Evolutionary conservation across 305 asterid species (phyloP).

Genomic region (Fraxinus dipetala): DNA sequence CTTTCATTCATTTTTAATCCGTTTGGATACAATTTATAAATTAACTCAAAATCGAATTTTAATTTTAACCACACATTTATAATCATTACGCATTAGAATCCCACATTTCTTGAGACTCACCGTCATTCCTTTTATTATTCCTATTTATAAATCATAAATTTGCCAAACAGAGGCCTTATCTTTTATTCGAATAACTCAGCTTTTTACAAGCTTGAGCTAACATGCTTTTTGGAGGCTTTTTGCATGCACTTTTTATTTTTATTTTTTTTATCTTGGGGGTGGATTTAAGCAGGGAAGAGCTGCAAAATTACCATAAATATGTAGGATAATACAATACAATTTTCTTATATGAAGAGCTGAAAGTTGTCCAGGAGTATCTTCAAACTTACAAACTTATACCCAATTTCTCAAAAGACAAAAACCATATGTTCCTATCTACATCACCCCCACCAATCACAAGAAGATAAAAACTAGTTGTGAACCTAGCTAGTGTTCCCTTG

Average conservation of each 20-base stretch:
- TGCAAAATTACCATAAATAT: neutral
- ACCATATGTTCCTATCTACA: conserved; percentile 45
- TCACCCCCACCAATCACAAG: conserved; percentile 61
- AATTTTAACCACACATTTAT: too few relatives aligned
- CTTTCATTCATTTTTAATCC: neutral
- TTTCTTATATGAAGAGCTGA: conserved; percentile 4
- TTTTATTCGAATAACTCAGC: neutral
- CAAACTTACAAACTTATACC: conserved; percentile 36
- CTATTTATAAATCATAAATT: too few relatives aligned
- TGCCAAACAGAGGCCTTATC: neutral
- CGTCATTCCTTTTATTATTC: neutral
- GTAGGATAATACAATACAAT: neutral
- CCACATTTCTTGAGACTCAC: neutral
- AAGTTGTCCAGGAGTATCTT: neutral
- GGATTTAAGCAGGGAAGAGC: neutral
- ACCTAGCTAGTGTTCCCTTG: conserved; percentile 30
- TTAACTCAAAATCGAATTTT: neutral
- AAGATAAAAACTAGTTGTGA: conserved; percentile 23
- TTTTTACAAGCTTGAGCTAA: neutral
- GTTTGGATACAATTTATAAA: neutral
- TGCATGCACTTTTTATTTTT: too few relatives aligned
- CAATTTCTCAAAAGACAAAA: conserved; percentile 12
- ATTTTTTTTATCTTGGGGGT: neutral
- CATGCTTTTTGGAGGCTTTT: neutral
- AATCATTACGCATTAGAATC: neutral